phyloP scores from a whole-genome alignment of 2,329 filamentous ascomycete genomes.

The Pyrenochaeta sp. region DNA sequence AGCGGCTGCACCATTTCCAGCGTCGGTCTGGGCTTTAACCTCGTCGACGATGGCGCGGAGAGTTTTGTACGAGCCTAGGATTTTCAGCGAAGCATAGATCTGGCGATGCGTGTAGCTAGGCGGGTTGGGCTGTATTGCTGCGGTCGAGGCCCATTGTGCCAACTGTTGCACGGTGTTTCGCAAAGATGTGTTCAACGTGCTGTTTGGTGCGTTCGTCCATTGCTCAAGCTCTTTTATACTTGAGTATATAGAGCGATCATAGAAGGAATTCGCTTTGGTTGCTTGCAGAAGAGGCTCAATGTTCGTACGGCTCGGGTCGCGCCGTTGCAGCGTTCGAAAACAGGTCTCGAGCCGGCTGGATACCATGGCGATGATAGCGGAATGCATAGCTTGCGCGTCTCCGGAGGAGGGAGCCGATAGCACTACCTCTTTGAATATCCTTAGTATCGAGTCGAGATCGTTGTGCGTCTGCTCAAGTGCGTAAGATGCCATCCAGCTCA shows the following conservation, averaged over 20 bases:
- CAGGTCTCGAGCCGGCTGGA: conserved; percentile 73
- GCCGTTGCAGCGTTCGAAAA: conserved; percentile 71
- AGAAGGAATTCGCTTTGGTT: conserved; percentile 66
- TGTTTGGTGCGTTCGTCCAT: conserved; percentile 67
- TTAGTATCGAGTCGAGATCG: conserved; percentile 73
- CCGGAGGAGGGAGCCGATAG: conserved; percentile 73
- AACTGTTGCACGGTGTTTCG: conserved; percentile 70
- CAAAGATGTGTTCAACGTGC: conserved; percentile 66
- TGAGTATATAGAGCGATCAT: conserved; percentile 68
- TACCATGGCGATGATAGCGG: conserved; percentile 74
- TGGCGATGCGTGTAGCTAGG: conserved; percentile 77
- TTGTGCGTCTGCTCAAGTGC: conserved; percentile 71
- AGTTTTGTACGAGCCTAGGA: conserved; percentile 69
- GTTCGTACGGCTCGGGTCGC: conserved; percentile 72
- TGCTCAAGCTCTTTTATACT: conserved; percentile 73
- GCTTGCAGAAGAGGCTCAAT: conserved; percentile 74
- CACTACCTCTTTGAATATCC: conserved; percentile 77
- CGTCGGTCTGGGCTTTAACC: conserved; percentile 67
- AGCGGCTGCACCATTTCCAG: conserved; percentile 66
- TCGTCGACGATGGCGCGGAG: conserved; percentile 73
- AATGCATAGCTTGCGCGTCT: conserved; percentile 75
- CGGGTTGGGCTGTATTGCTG: conserved; percentile 60
- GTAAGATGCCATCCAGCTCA: conserved; percentile 75
- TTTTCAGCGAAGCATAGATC: conserved; percentile 66
- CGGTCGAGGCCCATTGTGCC: conserved; percentile 69